A percentile compares a stretch with the other conserved stretches of the same genome.
phyloP scores from a whole-genome alignment of 1,139 yeast genomes.

The Wickerhamiella infanticola region DNA sequence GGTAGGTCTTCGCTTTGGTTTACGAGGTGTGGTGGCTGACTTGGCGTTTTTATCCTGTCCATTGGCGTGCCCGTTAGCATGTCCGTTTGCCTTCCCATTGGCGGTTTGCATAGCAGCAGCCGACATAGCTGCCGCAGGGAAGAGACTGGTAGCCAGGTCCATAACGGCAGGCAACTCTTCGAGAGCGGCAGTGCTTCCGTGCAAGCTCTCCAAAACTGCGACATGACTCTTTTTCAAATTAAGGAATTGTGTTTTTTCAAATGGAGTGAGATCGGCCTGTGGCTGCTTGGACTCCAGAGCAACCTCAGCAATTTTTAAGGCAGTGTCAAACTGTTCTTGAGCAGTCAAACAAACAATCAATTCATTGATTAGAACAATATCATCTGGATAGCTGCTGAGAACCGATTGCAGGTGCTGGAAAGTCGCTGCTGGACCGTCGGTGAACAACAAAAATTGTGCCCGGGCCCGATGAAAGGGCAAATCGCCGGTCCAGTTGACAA shows the following conservation, averaged over 20 bases:
- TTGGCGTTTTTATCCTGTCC: conserved; percentile 8
- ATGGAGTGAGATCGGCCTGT: conserved; percentile 1
- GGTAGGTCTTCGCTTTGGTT: conserved; percentile 4
- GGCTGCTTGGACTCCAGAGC: conserved; percentile 20
- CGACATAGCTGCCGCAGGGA: conserved; percentile 16
- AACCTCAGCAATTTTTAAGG: conserved; percentile 31
- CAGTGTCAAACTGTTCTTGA: conserved; percentile 33
- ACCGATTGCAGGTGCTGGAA: conserved; percentile 23
- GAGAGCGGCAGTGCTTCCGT: conserved; percentile 47
- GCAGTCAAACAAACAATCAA: conserved; percentile 38
- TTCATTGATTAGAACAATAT: conserved; percentile 37
- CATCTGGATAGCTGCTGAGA: conserved; percentile 27
- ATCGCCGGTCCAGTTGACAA: conserved; percentile 12
- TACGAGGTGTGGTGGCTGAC: neutral
- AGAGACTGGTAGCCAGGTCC: conserved; percentile 41
- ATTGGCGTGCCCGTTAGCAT: conserved; percentile 4
- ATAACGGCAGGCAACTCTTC: conserved; percentile 55
- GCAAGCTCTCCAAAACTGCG: conserved; percentile 48
- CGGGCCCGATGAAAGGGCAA: conserved; percentile 15
- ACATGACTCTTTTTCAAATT: conserved; percentile 66
- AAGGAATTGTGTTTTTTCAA: conserved; percentile 32
- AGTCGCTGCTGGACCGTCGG: conserved; percentile 18
- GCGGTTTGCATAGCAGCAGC: neutral
- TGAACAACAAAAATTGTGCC: conserved; percentile 20
- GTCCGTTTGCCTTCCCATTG: conserved; percentile 3